phyloP scores from a whole-genome alignment of 2,329 filamentous ascomycete genomes.

The Calonectria montana region DNA sequence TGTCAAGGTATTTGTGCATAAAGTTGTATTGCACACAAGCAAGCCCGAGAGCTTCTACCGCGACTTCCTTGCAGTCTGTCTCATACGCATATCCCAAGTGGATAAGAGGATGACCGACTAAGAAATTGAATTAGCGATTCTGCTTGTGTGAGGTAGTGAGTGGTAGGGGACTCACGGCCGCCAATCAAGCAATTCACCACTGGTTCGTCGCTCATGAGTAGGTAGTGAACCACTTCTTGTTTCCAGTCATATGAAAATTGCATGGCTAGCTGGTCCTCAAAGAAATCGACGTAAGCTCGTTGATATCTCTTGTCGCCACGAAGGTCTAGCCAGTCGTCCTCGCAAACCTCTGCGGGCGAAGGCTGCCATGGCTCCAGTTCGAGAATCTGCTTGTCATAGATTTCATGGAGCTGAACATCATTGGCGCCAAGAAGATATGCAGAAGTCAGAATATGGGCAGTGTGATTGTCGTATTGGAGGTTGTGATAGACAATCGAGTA shows the following conservation, averaged over 20 bases:
- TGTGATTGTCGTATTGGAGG: conserved; percentile 83
- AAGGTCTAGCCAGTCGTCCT: conserved; percentile 88
- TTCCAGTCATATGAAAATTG: conserved; percentile 86
- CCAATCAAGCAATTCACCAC: conserved; percentile 83
- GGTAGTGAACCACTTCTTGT: conserved; percentile 77
- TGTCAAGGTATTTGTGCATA: conserved; percentile 76
- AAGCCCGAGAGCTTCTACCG: conserved; percentile 87
- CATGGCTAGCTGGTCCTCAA: conserved; percentile 87
- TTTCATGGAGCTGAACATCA: conserved; percentile 76
- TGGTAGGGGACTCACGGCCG: conserved; percentile 69
- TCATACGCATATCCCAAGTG: conserved; percentile 96
- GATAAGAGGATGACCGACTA: conserved; percentile 92
- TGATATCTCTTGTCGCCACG: conserved; percentile 85
- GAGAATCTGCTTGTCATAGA: conserved; percentile 83
- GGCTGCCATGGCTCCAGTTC: conserved; percentile 83
- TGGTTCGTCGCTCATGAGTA: conserved; percentile 80
- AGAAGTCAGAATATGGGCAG: conserved; percentile 83
- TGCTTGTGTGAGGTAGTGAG: neutral
- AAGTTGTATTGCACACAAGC: conserved; percentile 68
- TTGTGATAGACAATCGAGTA: conserved; percentile 85
- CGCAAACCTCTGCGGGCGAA: conserved; percentile 85
- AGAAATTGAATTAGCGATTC: conserved; percentile 31
- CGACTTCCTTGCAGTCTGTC: conserved; percentile 84
- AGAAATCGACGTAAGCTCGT: conserved; percentile 92
- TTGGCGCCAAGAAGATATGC: conserved; percentile 87